phyloP scores from a whole-genome alignment of 2,329 filamentous ascomycete species.

The Sclerotinia glacialis region DNA sequence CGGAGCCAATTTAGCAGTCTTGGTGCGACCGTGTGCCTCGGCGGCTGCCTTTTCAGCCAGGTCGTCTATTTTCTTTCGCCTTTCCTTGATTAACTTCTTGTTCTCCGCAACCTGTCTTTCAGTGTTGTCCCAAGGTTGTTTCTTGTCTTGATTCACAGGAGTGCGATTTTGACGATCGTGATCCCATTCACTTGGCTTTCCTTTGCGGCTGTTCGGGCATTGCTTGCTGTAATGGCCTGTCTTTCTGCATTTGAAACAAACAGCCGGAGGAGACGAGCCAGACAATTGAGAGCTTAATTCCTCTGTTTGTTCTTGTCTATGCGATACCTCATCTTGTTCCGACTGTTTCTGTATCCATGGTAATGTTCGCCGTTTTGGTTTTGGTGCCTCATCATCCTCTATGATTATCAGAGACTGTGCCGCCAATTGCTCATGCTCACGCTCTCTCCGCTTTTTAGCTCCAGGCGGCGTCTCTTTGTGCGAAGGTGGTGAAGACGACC shows the following conservation, averaged over 20 bases:
- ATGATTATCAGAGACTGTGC: conserved; percentile 14
- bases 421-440: conserved; percentile 23
- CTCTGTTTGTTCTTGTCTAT: conserved; percentile 28
- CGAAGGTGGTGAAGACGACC: conserved; percentile 48
- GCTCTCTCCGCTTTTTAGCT: conserved; percentile 25
- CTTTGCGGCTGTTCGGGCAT: conserved; percentile 28
- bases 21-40: conserved; percentile 43
- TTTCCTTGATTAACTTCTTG: conserved; percentile 69
- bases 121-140: conserved; percentile 67
- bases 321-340: conserved; percentile 35
- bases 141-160: conserved; percentile 40
- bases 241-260: conserved; percentile 30
- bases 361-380: conserved; percentile 42
- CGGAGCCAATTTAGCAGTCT: conserved; percentile 40
- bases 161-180: conserved; percentile 38
- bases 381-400: conserved; percentile 25
- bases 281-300: conserved; percentile 24
- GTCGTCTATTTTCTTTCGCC: conserved; percentile 48
- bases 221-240: conserved; percentile 26
- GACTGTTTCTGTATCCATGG: conserved; percentile 37
- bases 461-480: conserved; percentile 42
- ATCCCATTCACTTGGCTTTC: conserved; percentile 21
- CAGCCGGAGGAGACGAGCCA: conserved; percentile 24
- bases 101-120: conserved; percentile 75
- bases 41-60: conserved; percentile 47